Evolutionary conservation across 805 yeast genomes (phyloP), one percentile per base, ranked within the genome.

Genomic region (Saccharomycopsis synnaedendra): DNA sequence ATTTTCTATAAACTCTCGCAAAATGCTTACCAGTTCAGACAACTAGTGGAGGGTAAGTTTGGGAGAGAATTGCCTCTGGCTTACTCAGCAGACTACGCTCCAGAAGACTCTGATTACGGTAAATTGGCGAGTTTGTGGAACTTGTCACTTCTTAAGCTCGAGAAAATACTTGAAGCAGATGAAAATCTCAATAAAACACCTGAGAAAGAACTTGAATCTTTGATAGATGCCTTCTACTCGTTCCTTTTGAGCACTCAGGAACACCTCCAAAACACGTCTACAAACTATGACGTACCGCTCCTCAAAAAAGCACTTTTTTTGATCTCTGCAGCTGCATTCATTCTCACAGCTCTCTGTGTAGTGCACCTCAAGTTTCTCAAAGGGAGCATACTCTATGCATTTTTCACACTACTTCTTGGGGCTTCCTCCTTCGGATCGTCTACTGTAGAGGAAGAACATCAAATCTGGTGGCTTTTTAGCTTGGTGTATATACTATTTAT

Each of bases 401-500:
- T 47, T 48, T 58, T 58, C 56, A 42, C 66, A 19, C 40, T 71
- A 38, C 42, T 68, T 0, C 71, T 80, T 46, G 74, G 81, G 3
- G 36, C 69, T 0, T 71, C 85, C 0, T 71, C 82, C 54, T 86
- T 89, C 65, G 96, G 89, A 7, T 86, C 94, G 51, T 89, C 96
- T 31, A 69, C 89, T 49, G 83, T 93, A 11, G 98, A 93, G 58
- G 98, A 93, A 61, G 98, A 93, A 59, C 95, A 93, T 59, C 96
- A 89, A 59, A 62, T 89, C 11, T 93, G 98, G 98, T 93, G 95
- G 85, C 84, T 86, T 80, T 65, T 74, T 28, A 60, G 74, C 0
- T 67, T 75, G 0, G 70, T 72, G 0, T 54, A 51, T 19, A 42
- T 60, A 10, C 34, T 54, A 6, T 49, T 11, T 32, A 5, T 45